Base-by-base conservation (phyloP, 2,329 filamentous ascomycete species). In the Lasiodiplodia gonubiensis region DNA sequence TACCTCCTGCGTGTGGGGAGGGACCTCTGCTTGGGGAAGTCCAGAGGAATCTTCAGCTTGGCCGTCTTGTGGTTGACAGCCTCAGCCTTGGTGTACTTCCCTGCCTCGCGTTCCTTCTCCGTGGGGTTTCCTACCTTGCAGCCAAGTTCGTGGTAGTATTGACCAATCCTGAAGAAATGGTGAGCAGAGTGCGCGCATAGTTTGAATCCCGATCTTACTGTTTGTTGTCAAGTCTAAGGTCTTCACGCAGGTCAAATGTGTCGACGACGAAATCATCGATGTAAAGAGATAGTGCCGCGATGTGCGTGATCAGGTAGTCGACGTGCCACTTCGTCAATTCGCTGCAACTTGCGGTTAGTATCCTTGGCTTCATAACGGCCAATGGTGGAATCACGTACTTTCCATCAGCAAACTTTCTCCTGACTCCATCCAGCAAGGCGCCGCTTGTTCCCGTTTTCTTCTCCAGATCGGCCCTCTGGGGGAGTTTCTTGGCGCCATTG, bases 81-180 rank as follows among this genome's bases (percentile, higher is more conserved):
- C 73, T 88, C 85, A 1, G 86, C 86, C 75, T 89, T 89, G 37
- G 85, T 86, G 71, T 89, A 84, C 68, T 86, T 83, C 71, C 83
- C 80, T 76, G 85, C 87, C 35, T 77, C 75, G 59, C 78, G 75
- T 67, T 86, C 83, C 21, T 75, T 76, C 61, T 85, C 84, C 4
- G 81, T 83, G 14, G 83, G 79, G 33, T 76, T 70, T 21, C 68
- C 74, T 39, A 92, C 84, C 72, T 84, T 87, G 35, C 89, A 92
- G 25, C 92, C 92, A 70, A 95, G 89, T 77, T 94, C 92, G 57
- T 83, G 80, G 77, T 92, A 94, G 77, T 93, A 94, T 74, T 88
- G 85, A 64, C 83, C 85, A 73, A 94, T 80, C 23, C 80, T 81
- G 48, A 25, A n/a, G 18, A 10, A 30, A 33, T 3, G 69, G 23